These are phyloP conservation scores for carrot (Daucus carota) DNA, from an alignment of 129 eudicot genomes.

Conservation along the genomic window DH1_v3.0 NC_030386.2:5080001-5080500, in stretches of 20 bases:
- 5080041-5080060: conserved; percentile 98
- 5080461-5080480: not conserved
- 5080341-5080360: not conserved
- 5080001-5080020: not conserved
- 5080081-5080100: conserved; percentile 99
- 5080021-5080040: conserved; percentile 94
- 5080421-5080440: not conserved
- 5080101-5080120: conserved; percentile 52
- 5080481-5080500: not conserved
- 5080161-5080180: not conserved
- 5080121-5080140: not conserved
- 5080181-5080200: not conserved
- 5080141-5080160: not conserved
- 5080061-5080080: conserved; percentile 94
- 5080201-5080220: conserved; percentile 50
- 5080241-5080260: conserved; percentile 98
- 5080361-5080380: not conserved
- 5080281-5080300: conserved; percentile 88
- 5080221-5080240: conserved; percentile 94
- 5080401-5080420: not conserved
- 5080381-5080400: not conserved
- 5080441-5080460: not conserved
- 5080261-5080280: conserved; percentile 90
- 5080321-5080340: not conserved
- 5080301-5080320: conserved; percentile 11